Evolutionary conservation across 2,329 filamentous ascomycete species (phyloP).

Genomic region (Aspergillus glaucus): DNA sequence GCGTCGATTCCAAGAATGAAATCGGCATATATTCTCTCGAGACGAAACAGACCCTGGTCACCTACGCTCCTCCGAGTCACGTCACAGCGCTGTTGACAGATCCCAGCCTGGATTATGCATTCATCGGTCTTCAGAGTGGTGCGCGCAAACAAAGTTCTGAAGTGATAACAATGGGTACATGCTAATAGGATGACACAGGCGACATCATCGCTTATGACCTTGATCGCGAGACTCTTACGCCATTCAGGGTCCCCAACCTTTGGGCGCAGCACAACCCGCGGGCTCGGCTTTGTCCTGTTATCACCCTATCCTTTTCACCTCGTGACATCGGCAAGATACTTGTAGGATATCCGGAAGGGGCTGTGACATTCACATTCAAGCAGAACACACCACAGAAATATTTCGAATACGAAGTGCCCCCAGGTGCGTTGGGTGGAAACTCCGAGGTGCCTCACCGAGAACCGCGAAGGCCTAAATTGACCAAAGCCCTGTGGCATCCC

Average conservation of each 20-base stretch:
- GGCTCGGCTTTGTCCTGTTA: slow-evolving; percentile 58
- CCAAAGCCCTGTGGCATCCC: slow-evolving; percentile 87
- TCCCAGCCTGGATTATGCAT: slow-evolving; percentile 86
- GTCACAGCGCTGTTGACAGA: slow-evolving; percentile 73
- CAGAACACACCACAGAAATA: slow-evolving; percentile 71
- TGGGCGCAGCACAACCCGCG: slow-evolving; percentile 70
- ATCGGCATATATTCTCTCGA: slow-evolving; percentile 76
- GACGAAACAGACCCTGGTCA: slow-evolving; percentile 58
- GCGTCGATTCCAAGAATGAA: slow-evolving; percentile 79
- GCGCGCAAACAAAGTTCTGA: slow-evolving; percentile 10
- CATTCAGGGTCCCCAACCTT: slow-evolving; percentile 78
- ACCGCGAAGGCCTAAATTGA: slow-evolving; percentile 65
- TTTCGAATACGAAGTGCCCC: slow-evolving; percentile 75
- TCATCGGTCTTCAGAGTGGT: slow-evolving; percentile 73
- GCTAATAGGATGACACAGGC: slow-evolving; percentile 37
- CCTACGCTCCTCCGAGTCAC: slow-evolving; percentile 69
- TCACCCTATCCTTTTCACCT: slow-evolving; percentile 79
- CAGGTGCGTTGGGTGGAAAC: slow-evolving; percentile 74
- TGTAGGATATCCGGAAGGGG: slow-evolving; percentile 84
- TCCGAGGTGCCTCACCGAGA: slow-evolving; percentile 57
- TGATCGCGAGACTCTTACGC: slow-evolving; percentile 68
- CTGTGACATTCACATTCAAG: slow-evolving; percentile 90
- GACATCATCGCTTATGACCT: slow-evolving; percentile 91
- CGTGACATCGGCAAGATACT: slow-evolving; percentile 86
- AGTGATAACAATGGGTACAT: not conserved